These are phyloP conservation scores for Zostera marina DNA, from an alignment of 116 monocot genomes.

Conservation along the genomic window DNA sequence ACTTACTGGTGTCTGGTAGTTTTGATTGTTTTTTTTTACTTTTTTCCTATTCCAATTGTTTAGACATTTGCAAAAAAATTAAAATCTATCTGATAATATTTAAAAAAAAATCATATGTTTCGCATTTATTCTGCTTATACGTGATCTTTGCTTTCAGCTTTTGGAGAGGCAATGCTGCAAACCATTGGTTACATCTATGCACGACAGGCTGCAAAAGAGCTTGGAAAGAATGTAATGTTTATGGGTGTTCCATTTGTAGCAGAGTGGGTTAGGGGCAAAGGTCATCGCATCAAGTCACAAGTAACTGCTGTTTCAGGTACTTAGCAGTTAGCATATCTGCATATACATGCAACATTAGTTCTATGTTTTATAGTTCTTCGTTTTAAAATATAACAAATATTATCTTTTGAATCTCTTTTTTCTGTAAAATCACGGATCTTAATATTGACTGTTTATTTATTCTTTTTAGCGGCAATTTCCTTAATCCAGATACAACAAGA, in stretches of 20 bases:
- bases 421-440: background rate
- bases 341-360: background rate
- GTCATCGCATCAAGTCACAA: slow-evolving; percentile 87
- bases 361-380: background rate
- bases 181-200: slow-evolving; percentile 93
- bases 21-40: too few species aligned
- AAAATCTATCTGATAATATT: background rate
- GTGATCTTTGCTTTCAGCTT: slow-evolving; percentile 35
- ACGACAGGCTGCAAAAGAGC: slow-evolving; percentile 63
- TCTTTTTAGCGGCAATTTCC: slow-evolving; percentile 44
- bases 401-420: background rate
- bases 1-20: too few species aligned
- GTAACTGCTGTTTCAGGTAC: slow-evolving; percentile 87
- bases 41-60: too few species aligned
- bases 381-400: background rate
- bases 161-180: slow-evolving; percentile 96
- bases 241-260: slow-evolving; percentile 91
- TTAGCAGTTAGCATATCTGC: background rate
- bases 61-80: too few species aligned
- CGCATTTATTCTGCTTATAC: background rate
- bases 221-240: slow-evolving; percentile 50
- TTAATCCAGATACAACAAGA: slow-evolving; percentile 75
- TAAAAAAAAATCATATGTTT: background rate
- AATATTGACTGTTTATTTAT: background rate
- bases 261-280: slow-evolving; percentile 92